These are phyloP conservation scores for Coprinopsis marcescibilis DNA, from an alignment of 768 basidiomycete genomes.

Conservation along the genomic window DNA sequence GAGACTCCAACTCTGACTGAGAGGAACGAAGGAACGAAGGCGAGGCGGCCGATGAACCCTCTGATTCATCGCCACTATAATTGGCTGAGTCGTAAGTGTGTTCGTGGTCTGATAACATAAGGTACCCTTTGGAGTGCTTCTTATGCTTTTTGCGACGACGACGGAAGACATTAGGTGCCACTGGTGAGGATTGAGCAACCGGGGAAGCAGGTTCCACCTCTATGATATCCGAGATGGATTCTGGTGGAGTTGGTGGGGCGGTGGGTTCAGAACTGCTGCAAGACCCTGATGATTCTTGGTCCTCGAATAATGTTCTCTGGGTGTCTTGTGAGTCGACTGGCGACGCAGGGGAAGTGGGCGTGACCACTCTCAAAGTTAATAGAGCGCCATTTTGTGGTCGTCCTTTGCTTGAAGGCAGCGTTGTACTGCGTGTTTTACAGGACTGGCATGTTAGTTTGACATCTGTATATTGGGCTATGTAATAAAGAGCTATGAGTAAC, in stretches of 20 bases:
- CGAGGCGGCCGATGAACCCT: background rate
- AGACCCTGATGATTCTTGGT: no score
- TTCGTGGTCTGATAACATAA: constrained; percentile 38
- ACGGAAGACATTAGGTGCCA: constrained; percentile 15
- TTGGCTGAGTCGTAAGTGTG: constrained; percentile 3
- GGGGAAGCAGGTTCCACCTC: no score
- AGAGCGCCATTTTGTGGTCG: constrained; percentile 37
- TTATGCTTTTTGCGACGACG: constrained; percentile 18
- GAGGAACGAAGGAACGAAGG: background rate
- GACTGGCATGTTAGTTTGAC: constrained; percentile 40
- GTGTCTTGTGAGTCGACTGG: no score
- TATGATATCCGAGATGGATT: no score
- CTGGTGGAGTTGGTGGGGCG: no score
- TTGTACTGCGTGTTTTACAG: constrained; percentile 17
- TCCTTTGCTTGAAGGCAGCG: constrained; percentile 29
- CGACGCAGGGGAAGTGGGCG: constrained; percentile 13
- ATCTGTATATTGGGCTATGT: constrained; percentile 30
- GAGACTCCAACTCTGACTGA: background rate
- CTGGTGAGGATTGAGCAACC: background rate
- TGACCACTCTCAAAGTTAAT: constrained; percentile 23
- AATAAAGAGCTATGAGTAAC: constrained; percentile 7
- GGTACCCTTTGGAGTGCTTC: constrained; percentile 30
- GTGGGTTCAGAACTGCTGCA: no score
- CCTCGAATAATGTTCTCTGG: no score
- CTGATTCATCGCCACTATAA: constrained; percentile 20